Conservation (phyloP, 257 asterid genomes). For the Solanum pennellii region DNA sequence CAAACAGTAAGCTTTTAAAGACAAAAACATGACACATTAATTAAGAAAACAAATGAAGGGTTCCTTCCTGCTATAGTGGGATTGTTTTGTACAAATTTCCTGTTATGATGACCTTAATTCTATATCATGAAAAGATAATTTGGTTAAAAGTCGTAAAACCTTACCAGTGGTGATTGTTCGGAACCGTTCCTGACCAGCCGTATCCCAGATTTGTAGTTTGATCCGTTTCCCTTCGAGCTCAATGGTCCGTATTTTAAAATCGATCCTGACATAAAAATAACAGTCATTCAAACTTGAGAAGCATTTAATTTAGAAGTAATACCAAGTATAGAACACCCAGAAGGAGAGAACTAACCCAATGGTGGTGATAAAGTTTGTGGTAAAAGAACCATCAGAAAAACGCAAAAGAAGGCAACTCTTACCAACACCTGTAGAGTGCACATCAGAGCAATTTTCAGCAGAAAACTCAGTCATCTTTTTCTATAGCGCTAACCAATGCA, state of each 20-base stretch:
- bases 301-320: neutral
- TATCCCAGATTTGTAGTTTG: slow-evolving; percentile 12
- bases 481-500: neutral
- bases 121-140: neutral
- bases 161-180: slow-evolving; percentile 11
- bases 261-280: neutral
- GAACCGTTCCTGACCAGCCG: slow-evolving; percentile 14
- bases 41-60: neutral
- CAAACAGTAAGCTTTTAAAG: neutral
- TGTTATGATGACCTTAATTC: neutral
- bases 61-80: neutral
- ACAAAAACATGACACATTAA: neutral
- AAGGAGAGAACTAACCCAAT: neutral
- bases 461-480: neutral
- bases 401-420: neutral
- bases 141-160: neutral
- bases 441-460: neutral
- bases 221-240: neutral
- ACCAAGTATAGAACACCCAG: neutral
- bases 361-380: neutral
- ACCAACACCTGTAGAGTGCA: neutral
- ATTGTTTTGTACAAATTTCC: neutral
- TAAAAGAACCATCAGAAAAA: neutral
- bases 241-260: neutral
- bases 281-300: neutral